These are phyloP conservation scores for Agaricus blazei DNA, from an alignment of 768 basidiomycete genomes.

Conservation along the genomic window DNA sequence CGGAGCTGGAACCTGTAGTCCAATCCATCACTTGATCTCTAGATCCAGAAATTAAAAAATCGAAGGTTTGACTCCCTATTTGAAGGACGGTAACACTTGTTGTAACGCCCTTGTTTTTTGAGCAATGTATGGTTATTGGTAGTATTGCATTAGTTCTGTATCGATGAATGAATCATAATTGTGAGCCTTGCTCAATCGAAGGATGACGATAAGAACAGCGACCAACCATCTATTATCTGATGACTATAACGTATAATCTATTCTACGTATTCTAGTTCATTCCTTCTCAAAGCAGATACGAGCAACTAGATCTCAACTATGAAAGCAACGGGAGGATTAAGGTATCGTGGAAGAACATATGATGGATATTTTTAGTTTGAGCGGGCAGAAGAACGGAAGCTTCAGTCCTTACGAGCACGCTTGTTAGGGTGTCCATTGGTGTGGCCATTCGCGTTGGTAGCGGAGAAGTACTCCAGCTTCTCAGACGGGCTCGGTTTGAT, in stretches of 20 bases:
- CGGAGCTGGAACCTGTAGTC: too few relatives aligned
- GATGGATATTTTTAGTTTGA: not conserved
- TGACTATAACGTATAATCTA: not conserved
- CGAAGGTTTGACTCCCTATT: too few relatives aligned
- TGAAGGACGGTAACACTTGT: too few relatives aligned
- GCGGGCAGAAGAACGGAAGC: not conserved
- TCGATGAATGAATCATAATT: not conserved
- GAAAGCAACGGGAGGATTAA: not conserved
- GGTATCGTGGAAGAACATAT: not conserved
- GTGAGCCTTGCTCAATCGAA: not conserved
- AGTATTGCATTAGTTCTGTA: too few relatives aligned
- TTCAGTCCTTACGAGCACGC: conserved; percentile 50
- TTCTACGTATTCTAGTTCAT: not conserved
- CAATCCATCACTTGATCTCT: too few relatives aligned
- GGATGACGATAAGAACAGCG: too few relatives aligned
- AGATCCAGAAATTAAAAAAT: too few relatives aligned
- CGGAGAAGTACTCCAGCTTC: conserved; percentile 69
- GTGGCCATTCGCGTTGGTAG: conserved; percentile 31
- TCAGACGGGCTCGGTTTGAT: conserved; percentile 76
- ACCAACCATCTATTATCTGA: too few relatives aligned
- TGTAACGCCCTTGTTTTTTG: too few relatives aligned
- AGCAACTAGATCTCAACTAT: not conserved
- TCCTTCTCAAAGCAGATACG: too few relatives aligned
- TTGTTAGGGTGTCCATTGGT: conserved; percentile 38
- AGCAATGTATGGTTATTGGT: too few relatives aligned